Conservation (phyloP, 768 basidiomycete species). For the Trametes cingulata region DNA sequence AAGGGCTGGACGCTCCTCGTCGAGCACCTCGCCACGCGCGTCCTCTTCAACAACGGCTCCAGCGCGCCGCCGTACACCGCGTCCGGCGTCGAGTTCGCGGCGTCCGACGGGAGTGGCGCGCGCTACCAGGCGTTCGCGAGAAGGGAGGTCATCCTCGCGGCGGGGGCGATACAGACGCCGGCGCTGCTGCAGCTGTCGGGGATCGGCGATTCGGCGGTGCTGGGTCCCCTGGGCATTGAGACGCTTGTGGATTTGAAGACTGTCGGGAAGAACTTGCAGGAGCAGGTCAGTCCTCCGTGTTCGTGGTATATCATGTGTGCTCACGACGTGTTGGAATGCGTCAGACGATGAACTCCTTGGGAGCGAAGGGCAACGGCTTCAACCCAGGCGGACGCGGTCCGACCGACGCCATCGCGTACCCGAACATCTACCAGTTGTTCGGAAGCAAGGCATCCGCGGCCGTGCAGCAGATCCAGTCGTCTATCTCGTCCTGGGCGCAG, state of each 20-base stretch:
- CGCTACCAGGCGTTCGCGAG: constrained; percentile 43
- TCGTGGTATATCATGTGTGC: not conserved
- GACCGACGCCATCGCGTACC: constrained; percentile 51
- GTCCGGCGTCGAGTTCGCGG: constrained; percentile 48
- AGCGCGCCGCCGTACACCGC: constrained; percentile 43
- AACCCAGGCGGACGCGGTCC: constrained; percentile 12
- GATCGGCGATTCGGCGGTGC: constrained; percentile 50
- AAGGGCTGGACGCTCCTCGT: constrained; percentile 52
- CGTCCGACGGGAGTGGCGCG: constrained; percentile 34
- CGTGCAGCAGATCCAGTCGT: constrained; percentile 37
- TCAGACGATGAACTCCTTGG: constrained; percentile 14
- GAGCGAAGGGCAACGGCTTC: constrained; percentile 13
- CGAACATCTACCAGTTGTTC: constrained; percentile 51
- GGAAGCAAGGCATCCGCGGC: constrained; percentile 32
- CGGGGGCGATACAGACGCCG: constrained; percentile 48
- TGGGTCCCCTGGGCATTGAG: constrained; percentile 47
- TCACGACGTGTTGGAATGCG: no score
- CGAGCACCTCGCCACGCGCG: constrained; percentile 44
- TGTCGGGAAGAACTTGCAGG: constrained; percentile 60
- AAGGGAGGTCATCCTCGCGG: constrained; percentile 54
- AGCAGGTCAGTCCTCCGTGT: constrained; percentile 34
- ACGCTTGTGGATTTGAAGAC: constrained; percentile 48
- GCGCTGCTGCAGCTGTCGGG: constrained; percentile 56
- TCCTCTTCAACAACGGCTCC: constrained; percentile 37
- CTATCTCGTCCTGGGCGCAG: constrained; percentile 43